Percentiles rank a stretch among this genome's conserved stretches.
These are phyloP conservation scores for Fraxinus nigra DNA, from an alignment of 305 asterid genomes.

Conservation along the genomic window DNA sequence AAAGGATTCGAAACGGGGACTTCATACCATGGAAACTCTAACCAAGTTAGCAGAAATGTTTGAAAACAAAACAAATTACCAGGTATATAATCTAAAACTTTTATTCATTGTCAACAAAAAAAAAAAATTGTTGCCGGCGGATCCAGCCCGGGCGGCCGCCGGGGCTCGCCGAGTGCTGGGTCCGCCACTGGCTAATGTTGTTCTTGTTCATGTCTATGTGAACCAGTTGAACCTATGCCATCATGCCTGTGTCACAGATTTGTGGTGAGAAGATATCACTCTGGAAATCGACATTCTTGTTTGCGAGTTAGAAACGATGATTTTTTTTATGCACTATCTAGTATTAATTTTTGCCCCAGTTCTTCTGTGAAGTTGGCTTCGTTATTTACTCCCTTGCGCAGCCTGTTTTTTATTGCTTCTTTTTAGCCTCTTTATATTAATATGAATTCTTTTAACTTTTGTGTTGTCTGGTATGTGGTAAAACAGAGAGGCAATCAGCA, in stretches of 20 bases:
- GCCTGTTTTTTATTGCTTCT: slow-evolving; percentile 3
- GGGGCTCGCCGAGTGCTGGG: no score
- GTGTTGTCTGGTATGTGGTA: slow-evolving; percentile 53
- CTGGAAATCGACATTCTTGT: background rate
- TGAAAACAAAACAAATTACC: no score
- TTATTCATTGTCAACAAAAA: no score
- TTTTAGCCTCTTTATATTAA: slow-evolving; percentile 13
- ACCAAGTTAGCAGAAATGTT: no score
- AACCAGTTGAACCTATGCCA: slow-evolving; percentile 83
- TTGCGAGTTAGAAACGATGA: background rate
- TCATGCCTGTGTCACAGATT: slow-evolving; percentile 78
- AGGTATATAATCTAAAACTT: no score
- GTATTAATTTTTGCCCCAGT: background rate
- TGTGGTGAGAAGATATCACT: slow-evolving; percentile 58
- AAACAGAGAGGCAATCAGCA: slow-evolving; percentile 56
- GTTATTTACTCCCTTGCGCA: background rate
- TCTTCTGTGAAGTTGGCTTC: background rate
- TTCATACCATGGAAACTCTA: no score
- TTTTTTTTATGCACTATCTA: slow-evolving; percentile 1
- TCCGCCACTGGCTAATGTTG: slow-evolving; percentile 60
- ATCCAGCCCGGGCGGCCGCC: no score
- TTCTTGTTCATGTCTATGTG: slow-evolving; percentile 56
- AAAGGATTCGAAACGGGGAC: no score
- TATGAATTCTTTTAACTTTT: slow-evolving; percentile 8
- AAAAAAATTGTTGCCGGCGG: no score